phyloP scores from a whole-genome alignment of 1,284 basidiomycete genomes.

The Tausonia pullulans region DNA sequence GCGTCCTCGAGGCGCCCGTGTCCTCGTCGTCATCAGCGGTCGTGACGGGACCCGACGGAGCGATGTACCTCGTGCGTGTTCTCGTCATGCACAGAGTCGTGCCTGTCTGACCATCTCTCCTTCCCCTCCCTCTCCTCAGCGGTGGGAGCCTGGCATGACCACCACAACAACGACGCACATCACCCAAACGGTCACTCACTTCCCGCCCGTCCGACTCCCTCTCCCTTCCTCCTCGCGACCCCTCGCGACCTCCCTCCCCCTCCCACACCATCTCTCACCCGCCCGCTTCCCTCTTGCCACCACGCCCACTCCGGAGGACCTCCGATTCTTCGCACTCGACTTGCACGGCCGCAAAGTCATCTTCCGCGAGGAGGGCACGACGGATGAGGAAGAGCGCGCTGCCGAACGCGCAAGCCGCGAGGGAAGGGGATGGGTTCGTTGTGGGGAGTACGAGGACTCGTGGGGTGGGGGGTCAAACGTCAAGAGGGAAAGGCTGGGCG shows the following conservation, averaged over 20 bases:
- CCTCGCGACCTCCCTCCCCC: slow-evolving; percentile 23
- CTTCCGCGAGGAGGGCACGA: slow-evolving; percentile 27
- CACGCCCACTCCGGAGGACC: slow-evolving; percentile 30
- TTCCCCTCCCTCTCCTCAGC: not conserved
- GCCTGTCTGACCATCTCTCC: not conserved
- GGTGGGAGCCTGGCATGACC: slow-evolving; percentile 17
- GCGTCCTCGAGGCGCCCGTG: too few species aligned
- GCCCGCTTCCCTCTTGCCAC: slow-evolving; percentile 28
- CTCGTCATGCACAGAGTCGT: not conserved
- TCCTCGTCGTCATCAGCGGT: not conserved
- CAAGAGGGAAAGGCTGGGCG: not conserved
- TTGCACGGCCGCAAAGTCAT: slow-evolving; percentile 29
- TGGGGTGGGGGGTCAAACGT: not conserved
- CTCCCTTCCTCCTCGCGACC: slow-evolving; percentile 25
- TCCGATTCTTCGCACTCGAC: slow-evolving; percentile 28
- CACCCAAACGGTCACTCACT: slow-evolving; percentile 32
- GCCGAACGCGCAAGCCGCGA: not conserved
- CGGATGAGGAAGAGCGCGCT: not conserved
- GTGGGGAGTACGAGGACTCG: slow-evolving; percentile 2
- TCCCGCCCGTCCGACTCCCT: slow-evolving; percentile 30
- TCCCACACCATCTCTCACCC: slow-evolving; percentile 10
- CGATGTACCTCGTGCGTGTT: slow-evolving; percentile 15
- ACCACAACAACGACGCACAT: slow-evolving; percentile 26
- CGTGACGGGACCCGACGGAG: slow-evolving; percentile 12
- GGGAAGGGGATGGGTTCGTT: slow-evolving; percentile 2